Base-by-base conservation (phyloP, 2,329 filamentous ascomycete genomes). In the Penicillium italicum region DNA sequence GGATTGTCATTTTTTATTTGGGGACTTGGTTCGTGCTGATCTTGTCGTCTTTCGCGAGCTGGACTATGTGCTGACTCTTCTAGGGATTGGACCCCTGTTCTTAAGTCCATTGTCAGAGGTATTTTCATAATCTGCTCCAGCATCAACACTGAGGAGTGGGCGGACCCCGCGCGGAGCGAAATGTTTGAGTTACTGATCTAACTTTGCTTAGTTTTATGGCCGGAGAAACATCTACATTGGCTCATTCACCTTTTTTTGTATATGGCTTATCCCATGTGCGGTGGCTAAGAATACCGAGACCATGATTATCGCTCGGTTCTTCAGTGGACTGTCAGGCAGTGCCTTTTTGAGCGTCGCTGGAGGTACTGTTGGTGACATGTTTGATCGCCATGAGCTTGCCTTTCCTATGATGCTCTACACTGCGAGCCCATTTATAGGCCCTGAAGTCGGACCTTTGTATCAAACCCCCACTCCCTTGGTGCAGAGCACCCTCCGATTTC, bases 161-260 rank as follows among this genome's bases (percentile, higher is more conserved):
- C 91, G 63, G 91, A 97, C 68, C 88, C 92, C 11, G 89, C 91
- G 26, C 88, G 92, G 58, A 85, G 86, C 51, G 90, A 90, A 56
- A n/a, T n/a, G n/a, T n/a, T n/a, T n/a, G n/a, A n/a, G n/a, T n/a
- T n/a, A n/a, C n/a, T n/a, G n/a, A n/a, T n/a, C n/a, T n/a, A n/a
- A n/a, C n/a, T n/a, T n/a, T n/a, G n/a, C n/a, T n/a, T n/a, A n/a
- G 76, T 94, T 96, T 71, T 95, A 90, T 71, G 91, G 91, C 40
- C 84, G 91, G 16, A 80, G 90, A 45, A 88, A 87, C 24, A 89
- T 96, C 66, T 96, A 95, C 71, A 80, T 95, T 34, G 75, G 80
- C 22, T 88, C 89, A 0, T 93, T 91, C 73, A 70, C 79, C 3
- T 81, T 89, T 62, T 96, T 92, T 71, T 66, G 91, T 46, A 82